Evolutionary conservation across 768 basidiomycete species (phyloP).

Genomic region (Boletus subcaerulescens): DNA sequence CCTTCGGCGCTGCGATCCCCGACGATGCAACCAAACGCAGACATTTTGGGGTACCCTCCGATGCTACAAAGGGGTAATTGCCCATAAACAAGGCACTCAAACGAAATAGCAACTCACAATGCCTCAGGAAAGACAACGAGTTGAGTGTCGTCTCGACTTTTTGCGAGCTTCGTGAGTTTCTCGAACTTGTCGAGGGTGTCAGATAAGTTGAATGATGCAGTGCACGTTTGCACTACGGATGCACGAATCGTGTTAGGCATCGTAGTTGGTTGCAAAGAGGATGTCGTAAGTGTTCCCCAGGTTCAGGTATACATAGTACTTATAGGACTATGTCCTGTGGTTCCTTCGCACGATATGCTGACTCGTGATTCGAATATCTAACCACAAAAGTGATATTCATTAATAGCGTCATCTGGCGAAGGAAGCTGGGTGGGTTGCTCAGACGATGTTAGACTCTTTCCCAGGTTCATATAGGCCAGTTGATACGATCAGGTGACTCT

Average conservation of each 20-base stretch:
- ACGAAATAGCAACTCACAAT: conserved; percentile 39
- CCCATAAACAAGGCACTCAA: not conserved
- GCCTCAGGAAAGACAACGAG: conserved; percentile 58
- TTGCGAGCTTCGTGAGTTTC: conserved; percentile 42
- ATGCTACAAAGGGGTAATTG: conserved; percentile 32
- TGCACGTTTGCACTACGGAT: conserved; percentile 53
- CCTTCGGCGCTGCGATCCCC: conserved; percentile 50
- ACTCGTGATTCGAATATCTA: too few relatives aligned
- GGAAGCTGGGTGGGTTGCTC: too few relatives aligned
- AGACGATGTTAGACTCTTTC: too few relatives aligned
- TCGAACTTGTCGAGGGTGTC: conserved; percentile 52
- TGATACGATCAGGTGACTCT: too few relatives aligned
- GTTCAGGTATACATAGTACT: not conserved
- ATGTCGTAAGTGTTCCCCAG: not conserved
- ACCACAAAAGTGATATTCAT: too few relatives aligned
- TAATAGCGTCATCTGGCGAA: too few relatives aligned
- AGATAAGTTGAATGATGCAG: conserved; percentile 42
- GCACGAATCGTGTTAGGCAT: conserved; percentile 40
- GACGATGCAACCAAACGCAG: conserved; percentile 41
- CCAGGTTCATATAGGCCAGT: too few relatives aligned
- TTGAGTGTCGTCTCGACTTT: conserved; percentile 44
- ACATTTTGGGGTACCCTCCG: conserved; percentile 61
- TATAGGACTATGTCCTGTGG: too few relatives aligned
- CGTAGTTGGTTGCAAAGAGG: not conserved
- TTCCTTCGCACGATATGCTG: too few relatives aligned